Percentiles rank a stretch among this genome's conserved stretches.
Evolutionary conservation across 208 protist species (phyloP).

Genomic region (Leishmania amazonensis): DNA sequence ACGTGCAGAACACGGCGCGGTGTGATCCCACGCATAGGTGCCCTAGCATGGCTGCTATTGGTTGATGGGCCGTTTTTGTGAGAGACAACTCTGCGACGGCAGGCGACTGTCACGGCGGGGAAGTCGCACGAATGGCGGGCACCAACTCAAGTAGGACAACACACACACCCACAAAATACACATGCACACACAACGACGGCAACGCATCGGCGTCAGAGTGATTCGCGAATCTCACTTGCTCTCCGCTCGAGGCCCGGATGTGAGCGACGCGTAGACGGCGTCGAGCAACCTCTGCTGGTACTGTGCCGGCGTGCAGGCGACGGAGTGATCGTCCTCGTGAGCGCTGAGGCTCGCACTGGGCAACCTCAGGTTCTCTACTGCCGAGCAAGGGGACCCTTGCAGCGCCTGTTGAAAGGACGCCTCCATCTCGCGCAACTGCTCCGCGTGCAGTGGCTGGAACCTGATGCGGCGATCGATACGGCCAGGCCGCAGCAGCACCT

Average conservation of each 20-base stretch:
- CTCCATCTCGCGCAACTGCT: constrained; percentile 56
- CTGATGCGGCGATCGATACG: constrained; percentile 85
- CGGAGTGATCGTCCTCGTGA: neutral
- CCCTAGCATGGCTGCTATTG: neutral
- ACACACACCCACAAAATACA: neutral
- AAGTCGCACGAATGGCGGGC: neutral
- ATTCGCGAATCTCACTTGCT: neutral
- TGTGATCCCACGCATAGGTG: neutral
- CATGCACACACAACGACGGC: neutral
- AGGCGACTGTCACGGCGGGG: neutral
- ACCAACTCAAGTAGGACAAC: neutral
- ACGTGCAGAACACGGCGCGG: neutral
- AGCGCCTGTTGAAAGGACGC: constrained; percentile 30
- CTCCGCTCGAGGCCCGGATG: neutral
- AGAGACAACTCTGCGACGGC: neutral
- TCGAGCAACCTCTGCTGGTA: constrained; percentile 55
- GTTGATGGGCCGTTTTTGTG: neutral
- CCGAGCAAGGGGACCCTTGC: constrained; percentile 8
- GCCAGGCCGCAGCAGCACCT: constrained; percentile 93
- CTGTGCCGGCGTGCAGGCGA: constrained; percentile 34
- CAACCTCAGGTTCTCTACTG: neutral
- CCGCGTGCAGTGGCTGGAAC: constrained; percentile 49
- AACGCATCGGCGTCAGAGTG: neutral
- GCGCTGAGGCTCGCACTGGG: neutral
- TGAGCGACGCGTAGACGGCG: constrained; percentile 26